Conservation (phyloP, 2,329 filamentous ascomycete species). For the Chaetoscypha palmicola region DNA sequence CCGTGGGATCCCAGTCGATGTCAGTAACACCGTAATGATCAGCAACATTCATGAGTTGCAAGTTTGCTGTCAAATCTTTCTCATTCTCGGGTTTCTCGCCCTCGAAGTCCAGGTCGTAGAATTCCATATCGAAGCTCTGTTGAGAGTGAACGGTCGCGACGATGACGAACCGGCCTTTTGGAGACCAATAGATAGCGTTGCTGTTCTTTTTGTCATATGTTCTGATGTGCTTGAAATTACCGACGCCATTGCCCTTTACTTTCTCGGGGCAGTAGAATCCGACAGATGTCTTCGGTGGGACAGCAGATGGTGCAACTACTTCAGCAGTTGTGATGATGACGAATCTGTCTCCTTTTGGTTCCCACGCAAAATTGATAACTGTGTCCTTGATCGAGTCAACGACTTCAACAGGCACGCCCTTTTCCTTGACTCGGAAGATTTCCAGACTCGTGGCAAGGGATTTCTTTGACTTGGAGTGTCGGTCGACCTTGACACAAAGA, state of each 20-base stretch:
- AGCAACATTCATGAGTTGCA: conserved; percentile 86
- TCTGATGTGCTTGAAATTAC: conserved; percentile 94
- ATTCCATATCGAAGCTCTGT: conserved; percentile 92
- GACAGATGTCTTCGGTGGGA: conserved; percentile 88
- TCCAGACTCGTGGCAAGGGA: conserved; percentile 94
- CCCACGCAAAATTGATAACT: conserved; percentile 99
- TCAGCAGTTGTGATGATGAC: conserved; percentile 95
- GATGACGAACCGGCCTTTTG: conserved; percentile 88
- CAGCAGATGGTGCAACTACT: conserved; percentile 67
- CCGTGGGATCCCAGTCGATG: conserved; percentile 95
- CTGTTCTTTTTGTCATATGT: conserved; percentile 99
- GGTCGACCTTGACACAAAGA: conserved; percentile 96
- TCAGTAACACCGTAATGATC: conserved; percentile 98
- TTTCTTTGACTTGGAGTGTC: conserved; percentile 99
- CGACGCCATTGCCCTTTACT: conserved; percentile 69
- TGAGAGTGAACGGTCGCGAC: conserved; percentile 88
- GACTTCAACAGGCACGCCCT: conserved; percentile 96
- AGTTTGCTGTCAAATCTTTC: conserved; percentile 89
- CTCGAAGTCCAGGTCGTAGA: conserved; percentile 96
- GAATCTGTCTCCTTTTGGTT: conserved; percentile 95
- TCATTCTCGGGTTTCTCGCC: conserved; percentile 90
- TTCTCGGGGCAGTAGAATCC: conserved; percentile 97
- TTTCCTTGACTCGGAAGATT: conserved; percentile 95
- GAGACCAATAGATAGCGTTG: conserved; percentile 99
- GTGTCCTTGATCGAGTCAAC: conserved; percentile 97